A percentile compares a stretch with the other conserved stretches of the same genome.
These are phyloP conservation scores for Acanthochlamys bracteata DNA, from an alignment of 106 monocot genomes.

Conservation along the genomic window DNA sequence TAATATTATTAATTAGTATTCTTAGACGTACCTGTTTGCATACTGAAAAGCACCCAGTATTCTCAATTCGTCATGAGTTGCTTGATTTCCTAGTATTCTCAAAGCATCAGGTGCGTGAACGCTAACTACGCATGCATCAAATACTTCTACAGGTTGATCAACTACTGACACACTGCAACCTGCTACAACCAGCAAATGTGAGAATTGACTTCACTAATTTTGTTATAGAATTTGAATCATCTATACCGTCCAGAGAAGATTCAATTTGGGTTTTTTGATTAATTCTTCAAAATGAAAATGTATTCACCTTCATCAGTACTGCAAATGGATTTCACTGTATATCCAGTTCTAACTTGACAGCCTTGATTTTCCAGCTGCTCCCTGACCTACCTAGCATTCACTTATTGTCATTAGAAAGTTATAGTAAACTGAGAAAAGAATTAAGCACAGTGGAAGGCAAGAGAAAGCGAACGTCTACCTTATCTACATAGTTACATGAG, in stretches of 20 bases:
- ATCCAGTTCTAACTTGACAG: slow-evolving; percentile 69
- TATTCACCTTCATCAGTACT: slow-evolving; percentile 46
- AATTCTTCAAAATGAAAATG: no score
- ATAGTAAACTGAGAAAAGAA: background rate
- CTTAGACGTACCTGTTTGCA: slow-evolving; percentile 40
- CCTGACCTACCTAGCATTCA: slow-evolving; percentile 37
- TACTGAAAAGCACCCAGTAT: slow-evolving; percentile 93
- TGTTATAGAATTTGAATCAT: no score
- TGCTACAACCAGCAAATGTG: no score
- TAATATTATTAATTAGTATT: no score
- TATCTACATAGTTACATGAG: slow-evolving; percentile 61
- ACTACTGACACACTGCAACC: slow-evolving; percentile 44
- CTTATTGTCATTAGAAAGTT: no score
- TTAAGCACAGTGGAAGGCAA: background rate
- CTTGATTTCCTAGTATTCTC: slow-evolving; percentile 65
- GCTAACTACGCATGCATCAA: slow-evolving; percentile 65
- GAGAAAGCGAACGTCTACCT: slow-evolving; percentile 24
- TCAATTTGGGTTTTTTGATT: no score
- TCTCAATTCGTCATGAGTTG: slow-evolving; percentile 66
- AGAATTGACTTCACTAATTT: no score
- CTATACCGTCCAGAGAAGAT: no score
- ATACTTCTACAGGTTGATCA: slow-evolving; percentile 53
- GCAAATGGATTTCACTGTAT: slow-evolving; percentile 52
- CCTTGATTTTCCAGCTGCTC: slow-evolving; percentile 57
- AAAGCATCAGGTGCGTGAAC: slow-evolving; percentile 80